These are phyloP conservation scores for Fraxinus sp. DNA, from an alignment of 305 asterid genomes.

Conservation along the genomic window DNA sequence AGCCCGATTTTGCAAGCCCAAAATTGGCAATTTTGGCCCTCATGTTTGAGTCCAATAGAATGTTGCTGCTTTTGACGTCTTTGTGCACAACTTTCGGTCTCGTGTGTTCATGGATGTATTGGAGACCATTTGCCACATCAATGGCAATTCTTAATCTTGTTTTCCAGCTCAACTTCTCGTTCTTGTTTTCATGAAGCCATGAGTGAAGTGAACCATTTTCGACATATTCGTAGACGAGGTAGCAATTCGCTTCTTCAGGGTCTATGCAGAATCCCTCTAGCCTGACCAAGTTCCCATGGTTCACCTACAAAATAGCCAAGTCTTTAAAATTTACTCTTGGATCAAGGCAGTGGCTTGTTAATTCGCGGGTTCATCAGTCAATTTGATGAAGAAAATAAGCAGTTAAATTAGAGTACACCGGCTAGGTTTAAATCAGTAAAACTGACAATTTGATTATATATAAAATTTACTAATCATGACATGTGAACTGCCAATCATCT, in stretches of 20 bases:
- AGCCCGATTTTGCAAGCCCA: constrained; percentile 78
- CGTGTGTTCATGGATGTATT: constrained; percentile 93
- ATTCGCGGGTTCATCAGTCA: background rate
- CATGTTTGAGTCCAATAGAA: constrained; percentile 77
- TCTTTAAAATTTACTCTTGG: background rate
- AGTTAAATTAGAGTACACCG: background rate
- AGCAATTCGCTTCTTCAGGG: constrained; percentile 74
- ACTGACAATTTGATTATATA: background rate
- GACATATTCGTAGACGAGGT: constrained; percentile 76
- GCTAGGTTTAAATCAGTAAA: background rate
- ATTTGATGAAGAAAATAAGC: background rate
- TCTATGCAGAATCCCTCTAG: constrained; percentile 94
- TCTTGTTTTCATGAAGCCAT: constrained; percentile 57
- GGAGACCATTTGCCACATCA: constrained; percentile 88
- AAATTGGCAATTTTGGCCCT: constrained; percentile 90
- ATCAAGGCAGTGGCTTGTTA: background rate
- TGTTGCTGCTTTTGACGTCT: constrained; percentile 89
- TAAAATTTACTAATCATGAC: constrained; percentile 21
- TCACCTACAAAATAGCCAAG: constrained; percentile 44
- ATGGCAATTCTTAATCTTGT: constrained; percentile 63
- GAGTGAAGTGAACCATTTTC: constrained; percentile 79
- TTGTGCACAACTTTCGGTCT: constrained; percentile 87
- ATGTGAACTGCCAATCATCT: constrained; percentile 22
- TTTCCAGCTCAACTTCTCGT: constrained; percentile 63
- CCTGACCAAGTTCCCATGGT: constrained; percentile 91